Percentiles rank a stretch among this genome's conserved stretches.
Evolutionary conservation across 768 basidiomycete genomes (phyloP).

Genomic region (Tulasnella sp.): DNA sequence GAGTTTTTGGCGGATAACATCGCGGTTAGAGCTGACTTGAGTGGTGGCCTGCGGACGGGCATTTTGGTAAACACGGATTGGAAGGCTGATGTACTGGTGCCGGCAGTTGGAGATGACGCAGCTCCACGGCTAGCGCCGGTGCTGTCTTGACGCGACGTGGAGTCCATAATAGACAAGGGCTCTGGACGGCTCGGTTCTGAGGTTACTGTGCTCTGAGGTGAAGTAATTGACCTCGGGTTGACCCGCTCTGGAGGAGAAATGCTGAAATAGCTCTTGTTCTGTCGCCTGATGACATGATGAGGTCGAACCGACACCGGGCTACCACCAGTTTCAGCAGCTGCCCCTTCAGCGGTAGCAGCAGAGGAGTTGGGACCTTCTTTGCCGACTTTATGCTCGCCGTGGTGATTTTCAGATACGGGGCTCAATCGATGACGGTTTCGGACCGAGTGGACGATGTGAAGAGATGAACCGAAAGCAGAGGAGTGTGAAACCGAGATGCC

Average conservation of each 20-base stretch:
- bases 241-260: slow-evolving; percentile 23
- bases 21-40: slow-evolving; percentile 61
- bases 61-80: slow-evolving; percentile 30
- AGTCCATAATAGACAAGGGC: neutral
- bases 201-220: neutral
- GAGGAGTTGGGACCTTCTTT: neutral
- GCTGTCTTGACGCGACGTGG: neutral
- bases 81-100: neutral
- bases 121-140: neutral
- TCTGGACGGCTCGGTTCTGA: neutral
- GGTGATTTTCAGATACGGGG: slow-evolving; percentile 55
- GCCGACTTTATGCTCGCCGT: slow-evolving; percentile 28
- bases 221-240: neutral
- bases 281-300: neutral
- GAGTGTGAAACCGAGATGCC: slow-evolving; percentile 53
- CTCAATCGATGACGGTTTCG: slow-evolving; percentile 52
- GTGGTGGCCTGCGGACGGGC: neutral
- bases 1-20: slow-evolving; percentile 66
- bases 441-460: slow-evolving; percentile 39
- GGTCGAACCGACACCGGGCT: neutral
- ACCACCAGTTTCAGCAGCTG: neutral
- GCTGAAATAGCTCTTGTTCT: slow-evolving; percentile 22
- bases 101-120: neutral
- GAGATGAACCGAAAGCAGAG: slow-evolving; percentile 45
- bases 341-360: neutral